Base-by-base conservation (phyloP, 805 yeast species). In the Candida wancherniae region DNA sequence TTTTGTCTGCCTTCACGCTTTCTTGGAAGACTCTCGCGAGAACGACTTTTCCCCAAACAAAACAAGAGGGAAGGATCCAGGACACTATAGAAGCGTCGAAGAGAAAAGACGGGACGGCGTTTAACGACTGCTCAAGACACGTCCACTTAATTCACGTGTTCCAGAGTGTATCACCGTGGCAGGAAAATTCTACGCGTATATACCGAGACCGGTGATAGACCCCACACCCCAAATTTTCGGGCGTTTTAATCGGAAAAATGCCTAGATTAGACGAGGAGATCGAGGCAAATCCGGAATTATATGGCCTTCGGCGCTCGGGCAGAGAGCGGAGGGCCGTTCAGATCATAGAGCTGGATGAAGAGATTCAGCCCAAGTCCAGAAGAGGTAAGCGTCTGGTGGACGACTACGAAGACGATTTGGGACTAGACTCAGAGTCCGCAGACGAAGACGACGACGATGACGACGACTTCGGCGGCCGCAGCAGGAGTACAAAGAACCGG, bases 241-340 rank as follows among this genome's bases (percentile, higher is more conserved):
- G n/a, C n/a, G n/a, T n/a, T n/a, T n/a, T n/a, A n/a, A n/a, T 11
- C 4, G n/a, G 9, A 22, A 23, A n/a, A 17, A 44, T 44, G 48
- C 43, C 16, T 9, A 39, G 29, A 24, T 28, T 42, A 20, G 39
- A 22, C 19, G 45, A 42, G 20, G 48, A 44, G 26, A 31, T 44
- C 28, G 48, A 44, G 29, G 45, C 45, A 29, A 78, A 83, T 52
- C 94, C 94, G 1, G 94, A 82, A 50, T 64, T 84, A n/a, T 84
- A 84, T 46, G 94, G 94, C 2, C 64, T 84, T 33, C 73, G 94
- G 57, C 70, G 94, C 44, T 80, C 88, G 4, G 77, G 77, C 24
- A 66, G 92, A 47, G 75, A 80, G 7, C 65, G 77, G 37, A 61
- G 63, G 12, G 57, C 42, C 9, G 49, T 58, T 5, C 34, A 57